These are phyloP conservation scores for Mycoemilia scoparia DNA, from an alignment of 192 early-diverging fungal genomes.

Conservation along the genomic window DNA sequence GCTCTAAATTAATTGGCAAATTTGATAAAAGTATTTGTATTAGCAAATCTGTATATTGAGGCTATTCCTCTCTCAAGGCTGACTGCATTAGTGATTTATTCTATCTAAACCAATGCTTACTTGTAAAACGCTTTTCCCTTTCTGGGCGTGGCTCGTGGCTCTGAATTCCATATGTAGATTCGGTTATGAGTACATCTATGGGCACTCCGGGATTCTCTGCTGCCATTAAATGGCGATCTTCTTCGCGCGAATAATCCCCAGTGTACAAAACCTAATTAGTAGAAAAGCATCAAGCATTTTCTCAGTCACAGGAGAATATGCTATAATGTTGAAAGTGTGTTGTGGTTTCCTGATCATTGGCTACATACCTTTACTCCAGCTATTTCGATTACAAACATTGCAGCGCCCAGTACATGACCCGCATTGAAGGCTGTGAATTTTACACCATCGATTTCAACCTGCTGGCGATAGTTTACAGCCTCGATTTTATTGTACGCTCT, in stretches of 20 bases:
- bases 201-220: constrained; percentile 75
- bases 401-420: constrained; percentile 94
- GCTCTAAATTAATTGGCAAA: too few species aligned
- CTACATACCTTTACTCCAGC: constrained; percentile 72
- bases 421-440: constrained; percentile 93
- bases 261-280: constrained; percentile 97
- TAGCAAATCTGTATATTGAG: not conserved
- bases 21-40: constrained; percentile 4
- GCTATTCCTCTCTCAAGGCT: not conserved
- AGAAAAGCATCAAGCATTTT: too few species aligned
- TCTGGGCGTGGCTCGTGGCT: constrained; percentile 87
- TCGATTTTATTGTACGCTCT: constrained; percentile 76
- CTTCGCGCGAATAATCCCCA: constrained; percentile 96
- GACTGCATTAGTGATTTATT: not conserved
- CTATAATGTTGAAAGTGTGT: constrained; percentile 2
- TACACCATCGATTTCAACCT: constrained; percentile 85
- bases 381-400: constrained; percentile 90
- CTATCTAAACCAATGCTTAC: too few species aligned
- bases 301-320: not conserved
- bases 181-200: constrained; percentile 86
- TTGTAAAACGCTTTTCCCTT: constrained; percentile 76
- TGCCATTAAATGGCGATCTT: constrained; percentile 94
- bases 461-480: constrained; percentile 90
- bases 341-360: constrained; percentile 24
- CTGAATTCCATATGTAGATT: constrained; percentile 93